These are phyloP conservation scores for Rhizoclosmatium sp. DNA, from an alignment of 192 early-diverging fungal species.

Conservation along the genomic window DNA sequence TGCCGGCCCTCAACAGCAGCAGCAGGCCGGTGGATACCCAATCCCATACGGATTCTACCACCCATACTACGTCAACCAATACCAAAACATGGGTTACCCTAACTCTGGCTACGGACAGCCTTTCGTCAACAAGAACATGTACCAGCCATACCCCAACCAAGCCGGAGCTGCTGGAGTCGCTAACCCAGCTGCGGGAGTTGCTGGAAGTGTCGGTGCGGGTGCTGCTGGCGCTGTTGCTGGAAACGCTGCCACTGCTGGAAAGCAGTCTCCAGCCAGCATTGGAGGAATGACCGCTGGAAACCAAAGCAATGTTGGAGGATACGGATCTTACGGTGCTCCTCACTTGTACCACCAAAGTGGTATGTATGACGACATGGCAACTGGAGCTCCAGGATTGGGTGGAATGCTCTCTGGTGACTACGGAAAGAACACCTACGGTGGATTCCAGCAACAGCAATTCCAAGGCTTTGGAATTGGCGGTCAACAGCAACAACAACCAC, in stretches of 20 bases:
- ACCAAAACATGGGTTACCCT: constrained; percentile 72
- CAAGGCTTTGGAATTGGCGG: constrained; percentile 36
- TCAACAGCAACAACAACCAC: constrained; percentile 24
- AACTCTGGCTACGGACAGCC: constrained; percentile 88
- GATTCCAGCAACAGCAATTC: constrained; percentile 32
- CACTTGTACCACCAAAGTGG: constrained; percentile 45
- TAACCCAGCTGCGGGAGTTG: not conserved
- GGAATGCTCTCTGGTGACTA: constrained; percentile 31
- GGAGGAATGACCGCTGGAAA: constrained; percentile 16
- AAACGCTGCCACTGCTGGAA: constrained; percentile 20
- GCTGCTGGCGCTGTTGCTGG: constrained; percentile 1
- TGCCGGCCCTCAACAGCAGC: constrained; percentile 54
- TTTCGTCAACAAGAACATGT: constrained; percentile 90
- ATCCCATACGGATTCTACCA: constrained; percentile 81
- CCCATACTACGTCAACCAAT: constrained; percentile 86
- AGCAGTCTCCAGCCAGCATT: constrained; percentile 24
- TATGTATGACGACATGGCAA: constrained; percentile 41
- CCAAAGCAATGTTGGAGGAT: constrained; percentile 27
- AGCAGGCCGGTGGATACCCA: constrained; percentile 54
- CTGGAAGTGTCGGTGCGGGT: not conserved
- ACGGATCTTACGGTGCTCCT: constrained; percentile 27
- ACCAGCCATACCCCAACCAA: constrained; percentile 77
- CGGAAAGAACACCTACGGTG: constrained; percentile 26
- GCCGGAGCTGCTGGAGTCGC: constrained; percentile 5
- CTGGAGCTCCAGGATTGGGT: constrained; percentile 13